Evolutionary conservation across 2,329 filamentous ascomycete genomes (phyloP).

Genomic region (Phyllachora maydis): DNA sequence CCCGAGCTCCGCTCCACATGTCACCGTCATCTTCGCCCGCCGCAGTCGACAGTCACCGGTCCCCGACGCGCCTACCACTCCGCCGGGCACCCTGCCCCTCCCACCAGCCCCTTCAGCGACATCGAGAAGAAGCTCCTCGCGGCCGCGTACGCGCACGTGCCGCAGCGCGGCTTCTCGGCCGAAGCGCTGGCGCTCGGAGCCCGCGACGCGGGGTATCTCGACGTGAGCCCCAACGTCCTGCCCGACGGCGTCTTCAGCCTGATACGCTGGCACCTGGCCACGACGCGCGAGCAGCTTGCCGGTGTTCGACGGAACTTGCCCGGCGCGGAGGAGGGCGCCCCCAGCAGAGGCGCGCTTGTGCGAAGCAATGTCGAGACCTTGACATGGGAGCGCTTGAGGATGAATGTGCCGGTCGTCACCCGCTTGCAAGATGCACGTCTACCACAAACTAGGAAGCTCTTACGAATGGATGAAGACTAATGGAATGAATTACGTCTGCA

Average conservation of each 20-base stretch:
- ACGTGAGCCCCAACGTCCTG: conserved; percentile 69
- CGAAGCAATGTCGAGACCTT: conserved; percentile 41
- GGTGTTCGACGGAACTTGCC: conserved; percentile 13
- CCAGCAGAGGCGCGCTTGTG: no score
- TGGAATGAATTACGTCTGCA: no score
- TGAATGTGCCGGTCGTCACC: conserved; percentile 50
- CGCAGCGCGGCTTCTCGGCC: conserved; percentile 61
- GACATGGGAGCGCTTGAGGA: conserved; percentile 56
- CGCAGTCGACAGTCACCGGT: no score
- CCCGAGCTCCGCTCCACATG: no score
- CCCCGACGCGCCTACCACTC: conserved; percentile 56
- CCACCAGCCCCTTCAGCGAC: conserved; percentile 35
- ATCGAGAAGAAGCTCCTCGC: conserved; percentile 56
- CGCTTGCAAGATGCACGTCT: conserved; percentile 67
- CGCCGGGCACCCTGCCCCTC: conserved; percentile 40
- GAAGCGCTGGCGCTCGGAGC: conserved; percentile 57
- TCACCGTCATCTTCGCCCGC: no score
- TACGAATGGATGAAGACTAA: no score
- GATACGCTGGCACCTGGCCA: conserved; percentile 56
- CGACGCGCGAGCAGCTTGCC: conserved; percentile 40
- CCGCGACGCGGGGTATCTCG: conserved; percentile 66
- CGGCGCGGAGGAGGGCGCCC: conserved; percentile 9
- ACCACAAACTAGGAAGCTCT: no score
- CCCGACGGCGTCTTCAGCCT: conserved; percentile 64
- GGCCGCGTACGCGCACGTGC: conserved; percentile 62